Percentiles rank a stretch among this genome's conserved stretches.
Conservation (phyloP, 2,329 filamentous ascomycete genomes). For the Penicillium sp. region DNA sequence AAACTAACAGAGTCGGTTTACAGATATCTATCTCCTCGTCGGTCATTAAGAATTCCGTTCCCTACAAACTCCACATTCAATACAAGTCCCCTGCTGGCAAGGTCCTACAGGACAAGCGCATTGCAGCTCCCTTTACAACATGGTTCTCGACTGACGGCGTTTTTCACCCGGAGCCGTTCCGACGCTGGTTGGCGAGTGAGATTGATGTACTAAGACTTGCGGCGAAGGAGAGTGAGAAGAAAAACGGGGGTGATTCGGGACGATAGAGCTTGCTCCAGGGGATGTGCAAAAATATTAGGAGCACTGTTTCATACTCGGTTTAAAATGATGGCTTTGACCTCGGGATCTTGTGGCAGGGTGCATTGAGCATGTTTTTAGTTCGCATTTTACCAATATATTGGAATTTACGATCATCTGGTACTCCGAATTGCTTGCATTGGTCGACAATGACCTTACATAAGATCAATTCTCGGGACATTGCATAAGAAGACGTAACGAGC, state of each 20-base stretch:
- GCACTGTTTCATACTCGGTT: background rate
- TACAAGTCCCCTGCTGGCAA: constrained; percentile 43
- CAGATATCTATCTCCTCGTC: constrained; percentile 73
- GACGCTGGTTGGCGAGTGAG: constrained; percentile 61
- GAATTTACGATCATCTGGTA: background rate
- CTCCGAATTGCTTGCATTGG: background rate
- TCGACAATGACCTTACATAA: background rate
- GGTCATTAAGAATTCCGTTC: constrained; percentile 75
- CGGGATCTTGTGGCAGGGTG: background rate
- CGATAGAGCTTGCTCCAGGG: constrained; percentile 9
- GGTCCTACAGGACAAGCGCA: constrained; percentile 47
- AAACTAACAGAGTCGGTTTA: background rate
- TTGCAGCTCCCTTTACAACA: constrained; percentile 58
- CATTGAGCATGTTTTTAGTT: constrained; percentile 1
- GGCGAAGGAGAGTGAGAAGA: constrained; percentile 33
- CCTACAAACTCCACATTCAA: constrained; percentile 71
- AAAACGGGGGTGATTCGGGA: constrained; percentile 25
- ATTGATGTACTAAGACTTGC: constrained; percentile 56
- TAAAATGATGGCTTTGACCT: background rate
- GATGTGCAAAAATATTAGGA: background rate
- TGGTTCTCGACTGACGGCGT: constrained; percentile 61
- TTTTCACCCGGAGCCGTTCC: constrained; percentile 62
- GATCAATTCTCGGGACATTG: background rate
- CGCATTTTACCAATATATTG: constrained; percentile 1
- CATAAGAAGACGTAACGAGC: too few relatives aligned